Conservation (phyloP, 2,329 filamentous ascomycete species). For the Neofusicoccum parvum region DNA sequence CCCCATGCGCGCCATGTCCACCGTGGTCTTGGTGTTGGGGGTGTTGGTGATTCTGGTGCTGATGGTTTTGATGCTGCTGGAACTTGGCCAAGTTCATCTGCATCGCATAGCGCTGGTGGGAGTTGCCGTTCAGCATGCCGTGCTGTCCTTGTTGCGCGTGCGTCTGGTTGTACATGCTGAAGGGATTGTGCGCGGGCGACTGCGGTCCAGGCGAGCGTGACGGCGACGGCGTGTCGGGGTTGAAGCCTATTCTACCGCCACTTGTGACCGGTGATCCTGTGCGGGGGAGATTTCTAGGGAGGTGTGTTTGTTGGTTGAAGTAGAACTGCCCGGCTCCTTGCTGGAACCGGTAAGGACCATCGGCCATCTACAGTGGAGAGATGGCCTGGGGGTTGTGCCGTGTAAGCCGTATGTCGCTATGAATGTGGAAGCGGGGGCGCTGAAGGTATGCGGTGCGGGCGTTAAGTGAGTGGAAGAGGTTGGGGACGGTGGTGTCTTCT, state of each 20-base stretch:
- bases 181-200: slow-evolving; percentile 48
- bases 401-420: slow-evolving; percentile 18
- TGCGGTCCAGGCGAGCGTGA: slow-evolving; percentile 59
- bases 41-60: slow-evolving; percentile 57
- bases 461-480: slow-evolving; percentile 47
- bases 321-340: slow-evolving; percentile 64
- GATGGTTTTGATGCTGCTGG: slow-evolving; percentile 62
- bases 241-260: slow-evolving; percentile 47
- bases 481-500: slow-evolving; percentile 47
- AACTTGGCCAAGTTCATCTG: slow-evolving; percentile 69
- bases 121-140: slow-evolving; percentile 74
- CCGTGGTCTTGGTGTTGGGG: slow-evolving; percentile 62
- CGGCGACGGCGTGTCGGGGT: slow-evolving; percentile 58
- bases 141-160: slow-evolving; percentile 69
- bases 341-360: slow-evolving; percentile 66
- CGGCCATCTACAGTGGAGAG: slow-evolving; percentile 62
- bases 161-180: slow-evolving; percentile 73
- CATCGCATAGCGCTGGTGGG: slow-evolving; percentile 57
- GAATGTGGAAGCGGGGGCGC: slow-evolving; percentile 22
- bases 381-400: slow-evolving; percentile 6
- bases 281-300: slow-evolving; percentile 48
- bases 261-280: slow-evolving; percentile 49
- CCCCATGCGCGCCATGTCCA: slow-evolving; percentile 52
- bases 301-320: slow-evolving; percentile 53
- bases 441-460: slow-evolving; percentile 28